Evolutionary conservation across 495 filamentous ascomycete genomes (phyloP).

Genomic region (Glonium stellatum): DNA sequence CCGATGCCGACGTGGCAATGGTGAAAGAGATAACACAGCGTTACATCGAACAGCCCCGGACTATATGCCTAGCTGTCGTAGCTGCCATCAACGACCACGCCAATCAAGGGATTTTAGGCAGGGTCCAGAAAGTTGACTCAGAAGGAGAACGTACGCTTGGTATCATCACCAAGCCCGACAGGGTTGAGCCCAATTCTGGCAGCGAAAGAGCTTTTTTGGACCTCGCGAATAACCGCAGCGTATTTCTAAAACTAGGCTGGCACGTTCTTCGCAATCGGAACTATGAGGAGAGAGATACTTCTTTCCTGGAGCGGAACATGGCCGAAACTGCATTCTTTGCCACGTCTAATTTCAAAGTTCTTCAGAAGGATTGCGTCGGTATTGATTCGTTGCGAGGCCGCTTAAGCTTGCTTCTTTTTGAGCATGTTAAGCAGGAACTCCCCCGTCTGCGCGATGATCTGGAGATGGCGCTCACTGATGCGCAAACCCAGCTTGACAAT

Average conservation of each 20-base stretch:
- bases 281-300: conserved; percentile 5
- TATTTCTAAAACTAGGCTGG: conserved; percentile 30
- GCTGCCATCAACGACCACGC: conserved; percentile 29
- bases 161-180: conserved; percentile 37
- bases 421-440: conserved; percentile 23
- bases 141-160: conserved; percentile 28
- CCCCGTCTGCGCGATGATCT: conserved; percentile 21
- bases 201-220: conserved; percentile 23
- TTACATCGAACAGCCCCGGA: conserved; percentile 26
- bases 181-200: conserved; percentile 22
- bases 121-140: conserved; percentile 25
- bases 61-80: conserved; percentile 32
- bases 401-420: conserved; percentile 14
- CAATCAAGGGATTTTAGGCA: conserved; percentile 26
- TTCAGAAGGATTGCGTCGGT: conserved; percentile 41
- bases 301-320: conserved; percentile 31
- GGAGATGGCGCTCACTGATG: conserved; percentile 1
- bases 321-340: conserved; percentile 42
- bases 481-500: conserved; percentile 6
- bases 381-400: conserved; percentile 42
- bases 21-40: conserved; percentile 21
- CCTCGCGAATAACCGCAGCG: conserved; percentile 25
- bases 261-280: conserved; percentile 32
- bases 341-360: conserved; percentile 42
- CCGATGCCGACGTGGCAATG: conserved; percentile 19